phyloP scores from a whole-genome alignment of 2,329 filamentous ascomycete species.

The Ceratocystis alfenasii region DNA sequence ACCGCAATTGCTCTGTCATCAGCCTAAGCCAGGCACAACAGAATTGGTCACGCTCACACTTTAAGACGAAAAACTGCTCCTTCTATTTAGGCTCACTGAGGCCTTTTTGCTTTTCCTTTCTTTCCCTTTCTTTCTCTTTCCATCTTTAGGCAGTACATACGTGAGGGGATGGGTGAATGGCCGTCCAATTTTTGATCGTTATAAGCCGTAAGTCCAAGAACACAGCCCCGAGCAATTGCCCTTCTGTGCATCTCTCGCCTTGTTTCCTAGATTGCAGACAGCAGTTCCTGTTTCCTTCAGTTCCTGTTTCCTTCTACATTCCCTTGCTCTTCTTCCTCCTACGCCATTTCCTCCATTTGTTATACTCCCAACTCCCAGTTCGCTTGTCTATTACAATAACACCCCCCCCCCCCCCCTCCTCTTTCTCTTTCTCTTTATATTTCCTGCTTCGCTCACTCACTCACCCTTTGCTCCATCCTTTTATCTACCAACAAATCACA shows the following conservation, averaged over 20 bases:
- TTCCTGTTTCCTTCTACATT: background rate
- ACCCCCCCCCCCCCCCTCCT: background rate
- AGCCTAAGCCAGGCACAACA: slow-evolving; percentile 4
- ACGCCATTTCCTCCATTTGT: background rate
- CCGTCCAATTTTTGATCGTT: background rate
- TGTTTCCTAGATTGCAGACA: background rate
- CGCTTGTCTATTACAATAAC: too few relatives aligned
- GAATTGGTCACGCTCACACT: slow-evolving; percentile 15
- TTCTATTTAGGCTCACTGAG: slow-evolving; percentile 1
- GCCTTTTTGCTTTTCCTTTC: background rate
- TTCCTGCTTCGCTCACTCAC: background rate
- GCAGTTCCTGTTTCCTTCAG: background rate
- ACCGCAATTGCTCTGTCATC: slow-evolving; percentile 3
- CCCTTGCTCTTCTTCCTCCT: slow-evolving; percentile 10
- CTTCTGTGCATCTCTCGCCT: background rate
- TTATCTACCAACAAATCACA: background rate
- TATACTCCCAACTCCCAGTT: too few relatives aligned
- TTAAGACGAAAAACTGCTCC: slow-evolving; percentile 7
- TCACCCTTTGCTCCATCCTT: background rate
- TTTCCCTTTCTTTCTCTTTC: background rate
- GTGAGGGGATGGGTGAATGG: background rate
- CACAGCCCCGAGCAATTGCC: background rate
- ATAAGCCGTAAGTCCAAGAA: slow-evolving; percentile 5
- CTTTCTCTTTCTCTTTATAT: slow-evolving; percentile 1
- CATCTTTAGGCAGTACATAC: background rate